Conservation (phyloP, 345 rosid species). For the Hibiscus mutabilis region DNA sequence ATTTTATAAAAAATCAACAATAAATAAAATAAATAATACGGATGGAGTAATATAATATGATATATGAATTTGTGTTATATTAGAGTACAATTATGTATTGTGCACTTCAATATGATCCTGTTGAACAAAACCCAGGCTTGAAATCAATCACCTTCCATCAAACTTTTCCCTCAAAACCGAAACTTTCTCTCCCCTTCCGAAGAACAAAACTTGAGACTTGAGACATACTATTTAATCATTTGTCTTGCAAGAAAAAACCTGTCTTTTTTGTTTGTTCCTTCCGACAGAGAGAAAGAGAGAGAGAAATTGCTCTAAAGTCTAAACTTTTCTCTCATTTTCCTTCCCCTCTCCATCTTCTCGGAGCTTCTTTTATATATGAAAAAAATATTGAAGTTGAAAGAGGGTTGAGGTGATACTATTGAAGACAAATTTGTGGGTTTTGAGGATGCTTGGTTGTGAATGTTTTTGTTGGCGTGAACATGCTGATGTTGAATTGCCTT, state of each 20-base stretch:
- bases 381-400: slow-evolving; percentile 8
- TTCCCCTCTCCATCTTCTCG: neutral
- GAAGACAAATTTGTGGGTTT: slow-evolving; percentile 27
- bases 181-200: neutral
- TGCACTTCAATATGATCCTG: too few relatives aligned
- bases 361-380: neutral
- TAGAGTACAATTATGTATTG: neutral
- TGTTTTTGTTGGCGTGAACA: slow-evolving; percentile 46
- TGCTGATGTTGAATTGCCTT: slow-evolving; percentile 16
- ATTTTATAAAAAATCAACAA: too few relatives aligned
- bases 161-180: neutral
- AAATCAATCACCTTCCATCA: neutral
- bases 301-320: slow-evolving; percentile 1
- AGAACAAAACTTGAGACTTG: neutral
- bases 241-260: neutral
- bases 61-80: neutral
- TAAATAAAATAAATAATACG: too few relatives aligned
- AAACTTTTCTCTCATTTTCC: too few relatives aligned
- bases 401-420: slow-evolving; percentile 9
- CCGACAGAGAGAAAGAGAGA: slow-evolving; percentile 8
- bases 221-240: neutral
- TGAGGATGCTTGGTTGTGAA: slow-evolving; percentile 59
- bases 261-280: neutral
- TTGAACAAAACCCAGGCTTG: too few relatives aligned
- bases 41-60: neutral